phyloP scores from a whole-genome alignment of 2,329 filamentous ascomycete genomes.

The Bimuria novae-zelandiae region DNA sequence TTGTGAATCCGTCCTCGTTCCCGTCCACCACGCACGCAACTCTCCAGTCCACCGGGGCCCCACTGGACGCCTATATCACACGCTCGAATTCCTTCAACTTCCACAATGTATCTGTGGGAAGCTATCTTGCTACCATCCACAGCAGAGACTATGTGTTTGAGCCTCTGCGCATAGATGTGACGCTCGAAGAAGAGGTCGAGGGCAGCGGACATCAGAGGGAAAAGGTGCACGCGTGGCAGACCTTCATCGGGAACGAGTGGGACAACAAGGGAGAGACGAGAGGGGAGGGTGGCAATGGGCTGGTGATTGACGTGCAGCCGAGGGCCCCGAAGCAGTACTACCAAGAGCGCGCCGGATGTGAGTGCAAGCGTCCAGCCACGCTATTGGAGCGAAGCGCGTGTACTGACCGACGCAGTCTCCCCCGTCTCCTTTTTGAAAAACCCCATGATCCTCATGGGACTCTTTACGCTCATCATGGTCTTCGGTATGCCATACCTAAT shows the following conservation, averaged over 20 bases:
- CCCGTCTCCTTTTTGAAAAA: constrained; percentile 85
- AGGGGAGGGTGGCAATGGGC: constrained; percentile 49
- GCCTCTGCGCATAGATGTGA: constrained; percentile 79
- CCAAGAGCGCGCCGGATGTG: constrained; percentile 74
- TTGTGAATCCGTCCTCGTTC: constrained; percentile 53
- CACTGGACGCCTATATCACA: constrained; percentile 66
- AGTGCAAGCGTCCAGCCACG: constrained; percentile 46
- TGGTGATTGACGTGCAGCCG: constrained; percentile 64
- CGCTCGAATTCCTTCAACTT: constrained; percentile 75
- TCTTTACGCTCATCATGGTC: constrained; percentile 81
- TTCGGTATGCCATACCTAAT: constrained; percentile 94
- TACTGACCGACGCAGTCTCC: constrained; percentile 62
- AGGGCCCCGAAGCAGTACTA: constrained; percentile 74
- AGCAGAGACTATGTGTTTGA: constrained; percentile 75
- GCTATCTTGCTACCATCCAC: constrained; percentile 83
- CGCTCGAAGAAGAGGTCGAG: constrained; percentile 31
- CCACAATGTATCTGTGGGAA: constrained; percentile 69
- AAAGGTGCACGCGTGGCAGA: constrained; percentile 75
- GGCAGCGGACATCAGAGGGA: constrained; percentile 37
- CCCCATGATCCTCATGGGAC: constrained; percentile 92
- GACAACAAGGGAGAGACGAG: constrained; percentile 75
- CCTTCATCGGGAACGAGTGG: constrained; percentile 88
- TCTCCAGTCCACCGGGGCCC: constrained; percentile 61
- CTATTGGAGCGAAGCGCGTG: background rate
- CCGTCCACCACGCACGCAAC: constrained; percentile 66